Percentiles rank a stretch among this genome's conserved stretches.
phyloP scores from a whole-genome alignment of 331 rosid species.

The Malus hybrid region DNA sequence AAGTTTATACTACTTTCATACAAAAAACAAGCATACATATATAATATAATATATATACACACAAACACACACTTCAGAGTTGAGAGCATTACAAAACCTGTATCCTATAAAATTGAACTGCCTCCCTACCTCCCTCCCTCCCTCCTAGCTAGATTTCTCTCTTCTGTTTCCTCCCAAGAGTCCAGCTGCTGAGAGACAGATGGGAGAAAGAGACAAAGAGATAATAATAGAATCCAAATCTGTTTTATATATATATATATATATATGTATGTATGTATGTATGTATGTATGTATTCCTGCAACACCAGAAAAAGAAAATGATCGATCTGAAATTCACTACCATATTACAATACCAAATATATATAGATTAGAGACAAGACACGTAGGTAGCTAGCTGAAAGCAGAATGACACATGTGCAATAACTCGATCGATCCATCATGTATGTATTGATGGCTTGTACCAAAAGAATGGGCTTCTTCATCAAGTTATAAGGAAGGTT shows the following conservation, averaged over 20 bases:
- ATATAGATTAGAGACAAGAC: not conserved
- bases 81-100: not conserved
- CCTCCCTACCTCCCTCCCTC: not conserved
- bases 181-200: not conserved
- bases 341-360: not conserved
- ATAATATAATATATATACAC: too few relatives aligned
- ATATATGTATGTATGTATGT: rapidly evolving
- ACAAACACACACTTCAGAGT: too few relatives aligned
- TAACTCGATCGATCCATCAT: not conserved
- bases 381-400: not conserved
- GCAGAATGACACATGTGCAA: not conserved
- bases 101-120: not conserved
- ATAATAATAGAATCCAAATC: not conserved
- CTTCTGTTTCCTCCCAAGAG: not conserved
- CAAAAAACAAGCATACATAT: too few relatives aligned
- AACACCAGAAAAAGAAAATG: too few relatives aligned
- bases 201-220: not conserved
- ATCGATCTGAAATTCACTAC: not conserved
- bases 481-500: not conserved
- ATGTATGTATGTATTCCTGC: too few relatives aligned
- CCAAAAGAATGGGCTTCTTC: not conserved
- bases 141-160: not conserved
- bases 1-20: not conserved
- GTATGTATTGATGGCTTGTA: not conserved
- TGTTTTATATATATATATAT: not conserved